These are phyloP conservation scores for Fagus sylvatica DNA, from an alignment of 306 rosid species.

Conservation along the genomic window DNA sequence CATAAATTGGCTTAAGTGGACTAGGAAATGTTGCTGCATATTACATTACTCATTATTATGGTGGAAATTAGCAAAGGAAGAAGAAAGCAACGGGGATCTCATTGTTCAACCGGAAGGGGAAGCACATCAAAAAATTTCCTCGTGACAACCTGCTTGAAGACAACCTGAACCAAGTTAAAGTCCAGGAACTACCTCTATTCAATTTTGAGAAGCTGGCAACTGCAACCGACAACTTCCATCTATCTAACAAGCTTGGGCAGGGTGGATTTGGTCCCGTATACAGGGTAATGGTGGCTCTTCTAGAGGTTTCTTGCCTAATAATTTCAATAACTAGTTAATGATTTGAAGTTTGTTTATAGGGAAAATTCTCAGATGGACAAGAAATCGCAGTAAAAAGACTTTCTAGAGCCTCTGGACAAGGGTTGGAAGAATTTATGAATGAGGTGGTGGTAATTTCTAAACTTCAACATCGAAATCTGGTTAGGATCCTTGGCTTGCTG, in stretches of 20 bases:
- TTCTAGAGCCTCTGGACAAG: slow-evolving; percentile 45
- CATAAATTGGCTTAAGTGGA: not conserved
- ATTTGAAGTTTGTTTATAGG: slow-evolving; percentile 18
- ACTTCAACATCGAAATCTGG: slow-evolving; percentile 57
- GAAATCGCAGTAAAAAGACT: slow-evolving; percentile 51
- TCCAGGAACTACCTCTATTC: slow-evolving; percentile 43
- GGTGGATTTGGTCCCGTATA: slow-evolving; percentile 36
- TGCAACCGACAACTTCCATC: slow-evolving; percentile 45
- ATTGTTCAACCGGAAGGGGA: not conserved
- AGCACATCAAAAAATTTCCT: slow-evolving; percentile 3
- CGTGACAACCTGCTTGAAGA: slow-evolving; percentile 15
- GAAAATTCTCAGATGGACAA: slow-evolving; percentile 35
- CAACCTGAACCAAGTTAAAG: slow-evolving; percentile 23
- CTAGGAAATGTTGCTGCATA: not conserved
- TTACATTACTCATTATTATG: not conserved
- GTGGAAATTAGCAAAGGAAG: not conserved
- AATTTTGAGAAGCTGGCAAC: slow-evolving; percentile 31
- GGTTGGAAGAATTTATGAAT: slow-evolving; percentile 46
- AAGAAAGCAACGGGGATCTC: not conserved
- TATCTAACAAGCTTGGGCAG: slow-evolving; percentile 27
- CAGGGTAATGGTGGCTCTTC: slow-evolving; percentile 14
- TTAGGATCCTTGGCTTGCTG: slow-evolving; percentile 44
- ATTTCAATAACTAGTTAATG: no score
- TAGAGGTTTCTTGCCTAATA: not conserved
- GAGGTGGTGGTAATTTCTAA: slow-evolving; percentile 46